These are phyloP conservation scores for Westerdykella ornata DNA, from an alignment of 2,329 filamentous ascomycete species.

Conservation along the genomic window DNA sequence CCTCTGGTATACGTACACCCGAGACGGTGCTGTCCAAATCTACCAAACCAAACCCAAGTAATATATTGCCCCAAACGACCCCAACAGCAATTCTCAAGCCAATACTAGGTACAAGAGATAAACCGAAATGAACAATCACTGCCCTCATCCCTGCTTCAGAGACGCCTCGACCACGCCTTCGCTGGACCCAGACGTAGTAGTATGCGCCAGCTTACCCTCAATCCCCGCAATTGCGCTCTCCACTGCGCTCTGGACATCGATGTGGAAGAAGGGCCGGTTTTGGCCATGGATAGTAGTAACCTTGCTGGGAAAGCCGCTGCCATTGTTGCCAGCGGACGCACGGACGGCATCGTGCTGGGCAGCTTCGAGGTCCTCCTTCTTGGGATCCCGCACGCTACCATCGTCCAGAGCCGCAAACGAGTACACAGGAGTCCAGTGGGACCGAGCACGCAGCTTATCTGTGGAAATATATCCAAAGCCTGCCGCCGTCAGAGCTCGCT, in stretches of 20 bases:
- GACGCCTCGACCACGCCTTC: not conserved
- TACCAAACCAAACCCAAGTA: too few relatives aligned
- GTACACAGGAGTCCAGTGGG: conserved; percentile 89
- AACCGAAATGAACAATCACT: too few relatives aligned
- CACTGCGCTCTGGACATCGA: conserved; percentile 82
- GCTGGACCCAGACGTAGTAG: not conserved
- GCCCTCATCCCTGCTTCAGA: not conserved
- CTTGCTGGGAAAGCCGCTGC: conserved; percentile 26
- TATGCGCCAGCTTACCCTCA: conserved; percentile 38
- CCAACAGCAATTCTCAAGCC: too few relatives aligned
- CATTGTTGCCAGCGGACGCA: conserved; percentile 5
- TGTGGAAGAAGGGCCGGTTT: conserved; percentile 86
- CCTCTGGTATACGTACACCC: too few relatives aligned
- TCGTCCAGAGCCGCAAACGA: conserved; percentile 80
- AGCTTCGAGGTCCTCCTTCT: conserved; percentile 19
- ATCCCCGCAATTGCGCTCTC: conserved; percentile 81
- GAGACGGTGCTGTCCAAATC: too few relatives aligned
- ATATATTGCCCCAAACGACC: too few relatives aligned
- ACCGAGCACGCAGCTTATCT: conserved; percentile 45
- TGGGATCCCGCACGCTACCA: conserved; percentile 57
- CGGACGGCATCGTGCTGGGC: conserved; percentile 15
- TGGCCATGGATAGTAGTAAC: conserved; percentile 72
- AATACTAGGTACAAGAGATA: too few relatives aligned
- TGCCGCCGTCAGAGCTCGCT: conserved; percentile 76
- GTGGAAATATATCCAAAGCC: conserved; percentile 71